Evolutionary conservation across 352 stramenopile species (phyloP), one percentile per base, ranked within the genome.

Genomic region (Pythium pyrilobum): DNA sequence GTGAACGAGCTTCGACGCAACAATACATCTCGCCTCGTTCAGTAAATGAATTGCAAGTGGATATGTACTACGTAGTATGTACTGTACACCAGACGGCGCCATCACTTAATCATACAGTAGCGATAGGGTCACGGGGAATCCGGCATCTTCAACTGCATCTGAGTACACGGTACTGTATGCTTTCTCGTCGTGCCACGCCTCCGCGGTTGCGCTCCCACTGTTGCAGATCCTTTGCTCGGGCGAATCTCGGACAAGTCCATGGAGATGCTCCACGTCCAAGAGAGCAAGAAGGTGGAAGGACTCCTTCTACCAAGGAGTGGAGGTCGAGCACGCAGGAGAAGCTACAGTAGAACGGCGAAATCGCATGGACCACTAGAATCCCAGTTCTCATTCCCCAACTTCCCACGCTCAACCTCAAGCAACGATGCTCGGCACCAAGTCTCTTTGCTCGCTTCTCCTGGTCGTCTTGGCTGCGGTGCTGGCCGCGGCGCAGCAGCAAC

Each of bases 341-440:
- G 9, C 32, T 15, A 15, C 15, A 37, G 9, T 9, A 9, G 32
- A 37, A 15, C 15, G 32, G 32, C 9, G 32, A 37, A 15, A 37
- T 37, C 9, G 9, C 32, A 24, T 56, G 49, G 38, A 56, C 49
- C 49, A 56, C 49, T 38, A 38, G 37, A 56, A 56, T 40, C 5
- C 20, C 4, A 27, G n/a, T 24, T 34, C 33, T 39, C 49, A 56
- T 24, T 56, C 18, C 6, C 49, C 1, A 29, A 42, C 37, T 24
- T 31, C 8, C 15, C 13, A 49, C 23, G 5, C 21, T 13, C 47
- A 16, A n/a, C 6, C 13, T 27, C 25, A 25, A 38, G 8, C 5
- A 28, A 52, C 41, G 1, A 64, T 64, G 56, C 40, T 64, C 28
- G 48, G 56, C 32, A 20, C 49, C 33, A 64, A 64, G 41, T 44